Percentiles rank a stretch among this genome's conserved stretches.
These are phyloP conservation scores for Rhynchospora breviuscula DNA, from an alignment of 176 grass and related monocot genomes.

Conservation along the genomic window DNA sequence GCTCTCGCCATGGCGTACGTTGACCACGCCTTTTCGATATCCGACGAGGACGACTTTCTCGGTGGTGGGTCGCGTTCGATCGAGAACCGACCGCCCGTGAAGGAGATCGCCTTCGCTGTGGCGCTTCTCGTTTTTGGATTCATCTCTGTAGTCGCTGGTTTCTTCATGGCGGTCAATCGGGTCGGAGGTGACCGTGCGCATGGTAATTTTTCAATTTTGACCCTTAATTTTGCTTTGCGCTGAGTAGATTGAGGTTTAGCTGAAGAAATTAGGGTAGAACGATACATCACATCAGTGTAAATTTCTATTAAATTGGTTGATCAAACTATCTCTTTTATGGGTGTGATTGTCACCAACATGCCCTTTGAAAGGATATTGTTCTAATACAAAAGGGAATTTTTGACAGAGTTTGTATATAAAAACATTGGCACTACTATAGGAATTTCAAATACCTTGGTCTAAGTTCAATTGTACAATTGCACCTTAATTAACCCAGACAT, in stretches of 20 bases:
- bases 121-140: slow-evolving; percentile 86
- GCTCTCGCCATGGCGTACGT: slow-evolving; percentile 76
- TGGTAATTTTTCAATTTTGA: slow-evolving; percentile 33
- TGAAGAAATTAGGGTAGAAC: not conserved
- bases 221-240: not conserved
- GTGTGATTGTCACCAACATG: not conserved
- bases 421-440: not conserved
- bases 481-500: not conserved
- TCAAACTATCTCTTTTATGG: not conserved
- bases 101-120: slow-evolving; percentile 95
- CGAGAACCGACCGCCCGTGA: slow-evolving; percentile 57
- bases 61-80: slow-evolving; percentile 45
- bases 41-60: slow-evolving; percentile 87
- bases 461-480: not conserved
- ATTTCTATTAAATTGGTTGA: not conserved
- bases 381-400: not conserved
- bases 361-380: not conserved
- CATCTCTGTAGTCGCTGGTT: slow-evolving; percentile 47
- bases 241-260: slow-evolving; percentile 1
- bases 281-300: not conserved
- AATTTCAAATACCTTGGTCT: not conserved
- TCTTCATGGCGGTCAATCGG: slow-evolving; percentile 64
- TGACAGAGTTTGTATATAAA: not conserved
- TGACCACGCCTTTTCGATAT: slow-evolving; percentile 96
- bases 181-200: slow-evolving; percentile 88